These are phyloP conservation scores for Pezicula rhizophila DNA, from an alignment of 2,329 filamentous ascomycete genomes.

Conservation along the genomic window DNA sequence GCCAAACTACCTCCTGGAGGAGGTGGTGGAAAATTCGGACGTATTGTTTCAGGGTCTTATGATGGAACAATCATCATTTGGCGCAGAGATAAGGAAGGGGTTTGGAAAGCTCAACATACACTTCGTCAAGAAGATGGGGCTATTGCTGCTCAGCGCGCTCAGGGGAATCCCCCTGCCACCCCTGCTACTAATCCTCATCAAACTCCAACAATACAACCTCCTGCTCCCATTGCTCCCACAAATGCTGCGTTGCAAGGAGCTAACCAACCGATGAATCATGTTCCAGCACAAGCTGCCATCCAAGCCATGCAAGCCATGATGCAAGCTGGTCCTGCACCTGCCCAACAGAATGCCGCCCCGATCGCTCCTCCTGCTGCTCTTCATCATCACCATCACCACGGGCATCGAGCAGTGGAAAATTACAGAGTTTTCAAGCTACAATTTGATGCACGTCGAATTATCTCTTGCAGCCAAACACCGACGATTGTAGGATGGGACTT, in stretches of 20 bases:
- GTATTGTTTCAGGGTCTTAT: conserved; percentile 96
- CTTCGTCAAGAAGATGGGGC: conserved; percentile 70
- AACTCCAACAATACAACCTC: conserved; percentile 5
- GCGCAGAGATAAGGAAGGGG: conserved; percentile 77
- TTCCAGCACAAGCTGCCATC: conserved; percentile 2
- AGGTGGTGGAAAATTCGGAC: conserved; percentile 79
- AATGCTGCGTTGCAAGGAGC: conserved; percentile 31
- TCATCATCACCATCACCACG: conserved; percentile 17
- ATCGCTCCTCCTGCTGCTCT: conserved; percentile 2
- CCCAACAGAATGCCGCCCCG: conserved; percentile 1
- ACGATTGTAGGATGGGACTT: conserved; percentile 98
- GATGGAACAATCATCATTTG: conserved; percentile 95
- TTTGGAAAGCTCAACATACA: conserved; percentile 74
- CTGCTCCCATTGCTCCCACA: conserved; percentile 20
- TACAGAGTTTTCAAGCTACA: conserved; percentile 89
- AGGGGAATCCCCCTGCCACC: background rate
- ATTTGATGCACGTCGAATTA: conserved; percentile 87
- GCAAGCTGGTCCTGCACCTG: conserved; percentile 1
- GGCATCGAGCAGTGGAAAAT: conserved; percentile 29
- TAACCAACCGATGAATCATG: background rate
- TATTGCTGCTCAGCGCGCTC: conserved; percentile 19
- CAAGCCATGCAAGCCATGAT: background rate
- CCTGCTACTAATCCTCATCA: background rate
- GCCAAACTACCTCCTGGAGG: conserved; percentile 87
- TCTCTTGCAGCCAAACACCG: conserved; percentile 88